Conservation (phyloP, 306 rosid species). For the Glycine soja region DNA sequence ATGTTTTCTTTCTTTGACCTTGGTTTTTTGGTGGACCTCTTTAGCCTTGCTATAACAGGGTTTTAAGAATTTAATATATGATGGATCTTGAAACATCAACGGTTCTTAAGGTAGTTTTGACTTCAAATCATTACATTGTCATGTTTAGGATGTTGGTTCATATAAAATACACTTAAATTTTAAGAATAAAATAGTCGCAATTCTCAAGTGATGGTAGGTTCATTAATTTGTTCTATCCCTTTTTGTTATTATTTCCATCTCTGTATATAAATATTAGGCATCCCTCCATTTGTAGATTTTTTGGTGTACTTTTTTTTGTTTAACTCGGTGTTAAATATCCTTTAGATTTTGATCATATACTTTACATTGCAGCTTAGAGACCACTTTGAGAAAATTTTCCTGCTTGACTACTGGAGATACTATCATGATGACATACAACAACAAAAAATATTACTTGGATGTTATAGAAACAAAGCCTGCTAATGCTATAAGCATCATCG, state of each 20-base stretch:
- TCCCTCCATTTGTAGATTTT: neutral
- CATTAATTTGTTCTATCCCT: neutral
- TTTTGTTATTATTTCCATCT: neutral
- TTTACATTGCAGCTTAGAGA: constrained; percentile 75
- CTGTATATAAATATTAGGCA: neutral
- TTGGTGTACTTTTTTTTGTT: neutral
- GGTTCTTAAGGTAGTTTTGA: neutral
- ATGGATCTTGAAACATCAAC: neutral
- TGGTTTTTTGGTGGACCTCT: neutral
- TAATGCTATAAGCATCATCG: constrained; percentile 85
- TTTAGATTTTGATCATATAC: constrained; percentile 16
- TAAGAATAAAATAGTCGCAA: neutral
- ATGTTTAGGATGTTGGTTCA: neutral
- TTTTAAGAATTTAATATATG: neutral
- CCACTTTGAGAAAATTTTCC: constrained; percentile 88
- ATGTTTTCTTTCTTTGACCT: neutral
- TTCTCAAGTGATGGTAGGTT: neutral
- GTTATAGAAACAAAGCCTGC: constrained; percentile 87
- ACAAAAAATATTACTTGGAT: constrained; percentile 91
- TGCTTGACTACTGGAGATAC: constrained; percentile 94
- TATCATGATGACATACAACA: constrained; percentile 96
- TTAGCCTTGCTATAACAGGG: neutral
- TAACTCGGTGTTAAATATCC: constrained; percentile 23
- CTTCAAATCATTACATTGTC: neutral
- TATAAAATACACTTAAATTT: neutral